Conservation (phyloP, 2,329 filamentous ascomycete species). For the Exserohilum turcica region DNA sequence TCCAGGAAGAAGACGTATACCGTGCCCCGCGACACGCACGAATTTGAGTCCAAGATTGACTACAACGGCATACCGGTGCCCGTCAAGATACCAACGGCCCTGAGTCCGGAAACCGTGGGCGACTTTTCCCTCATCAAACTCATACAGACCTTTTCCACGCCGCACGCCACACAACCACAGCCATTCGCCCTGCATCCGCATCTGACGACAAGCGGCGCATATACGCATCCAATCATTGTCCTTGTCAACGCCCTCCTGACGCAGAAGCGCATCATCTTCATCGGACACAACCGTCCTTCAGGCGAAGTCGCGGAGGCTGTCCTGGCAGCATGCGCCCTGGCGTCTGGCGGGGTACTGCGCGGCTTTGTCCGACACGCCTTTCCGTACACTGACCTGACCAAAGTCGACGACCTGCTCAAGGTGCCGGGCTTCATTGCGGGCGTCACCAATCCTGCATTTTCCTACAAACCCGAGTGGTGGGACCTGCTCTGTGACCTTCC, state of each 20-base stretch:
- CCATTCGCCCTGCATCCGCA: constrained; percentile 88
- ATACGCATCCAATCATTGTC: constrained; percentile 93
- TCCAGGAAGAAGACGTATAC: constrained; percentile 67
- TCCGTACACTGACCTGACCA: constrained; percentile 96
- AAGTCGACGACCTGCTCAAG: constrained; percentile 93
- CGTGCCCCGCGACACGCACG: constrained; percentile 91
- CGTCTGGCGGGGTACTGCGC: constrained; percentile 86
- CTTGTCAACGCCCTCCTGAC: constrained; percentile 93
- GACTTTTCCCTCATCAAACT: constrained; percentile 98
- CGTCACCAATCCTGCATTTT: constrained; percentile 96
- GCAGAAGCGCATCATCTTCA: constrained; percentile 93
- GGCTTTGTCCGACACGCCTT: constrained; percentile 97
- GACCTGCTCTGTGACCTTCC: constrained; percentile 93
- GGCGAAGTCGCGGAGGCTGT: constrained; percentile 98
- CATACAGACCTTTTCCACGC: constrained; percentile 88
- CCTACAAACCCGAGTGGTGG: constrained; percentile 97
- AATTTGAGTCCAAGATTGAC: constrained; percentile 92
- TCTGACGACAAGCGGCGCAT: constrained; percentile 86
- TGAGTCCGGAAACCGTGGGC: constrained; percentile 93
- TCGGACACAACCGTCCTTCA: constrained; percentile 93
- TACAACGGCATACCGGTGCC: constrained; percentile 97
- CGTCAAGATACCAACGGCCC: constrained; percentile 91
- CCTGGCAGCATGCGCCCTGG: constrained; percentile 90
- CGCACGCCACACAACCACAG: constrained; percentile 81
- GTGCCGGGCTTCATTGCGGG: constrained; percentile 97